Percentiles rank a stretch among this genome's conserved stretches.
phyloP scores from a whole-genome alignment of 2,329 filamentous ascomycete genomes.

The Cercospora berteroae region DNA sequence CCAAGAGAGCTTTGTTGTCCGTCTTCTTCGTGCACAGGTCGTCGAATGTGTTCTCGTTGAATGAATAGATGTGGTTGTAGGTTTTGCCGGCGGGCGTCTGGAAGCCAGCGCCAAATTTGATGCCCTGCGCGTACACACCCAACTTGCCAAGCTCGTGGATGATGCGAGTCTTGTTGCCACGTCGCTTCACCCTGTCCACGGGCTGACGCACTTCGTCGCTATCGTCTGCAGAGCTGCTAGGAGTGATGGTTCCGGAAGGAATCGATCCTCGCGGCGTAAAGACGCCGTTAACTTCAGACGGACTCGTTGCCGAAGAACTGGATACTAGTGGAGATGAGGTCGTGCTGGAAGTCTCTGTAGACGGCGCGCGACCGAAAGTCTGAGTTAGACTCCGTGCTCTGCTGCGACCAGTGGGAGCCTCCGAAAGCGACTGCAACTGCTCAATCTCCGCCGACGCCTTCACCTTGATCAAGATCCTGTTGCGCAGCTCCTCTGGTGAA shows the following conservation, averaged over 20 bases:
- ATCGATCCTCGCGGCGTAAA: conserved; percentile 54
- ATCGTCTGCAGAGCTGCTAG: conserved; percentile 69
- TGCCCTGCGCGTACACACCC: conserved; percentile 71
- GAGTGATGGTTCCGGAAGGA: conserved; percentile 56
- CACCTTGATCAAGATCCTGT: conserved; percentile 88
- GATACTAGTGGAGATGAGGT: conserved; percentile 50
- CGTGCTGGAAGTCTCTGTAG: conserved; percentile 57
- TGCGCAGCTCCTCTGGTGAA: conserved; percentile 78
- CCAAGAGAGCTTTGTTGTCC: conserved; percentile 73
- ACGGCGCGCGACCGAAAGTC: conserved; percentile 64
- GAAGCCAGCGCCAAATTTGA: conserved; percentile 77
- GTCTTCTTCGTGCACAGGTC: conserved; percentile 72
- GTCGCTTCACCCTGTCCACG: conserved; percentile 59
- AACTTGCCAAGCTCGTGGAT: conserved; percentile 77
- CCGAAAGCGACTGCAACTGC: conserved; percentile 42
- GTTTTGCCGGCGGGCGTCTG: conserved; percentile 73
- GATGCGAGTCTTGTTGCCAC: conserved; percentile 77
- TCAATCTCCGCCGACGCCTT: conserved; percentile 66
- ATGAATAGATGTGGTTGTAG: conserved; percentile 93
- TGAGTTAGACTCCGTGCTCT: conserved; percentile 71
- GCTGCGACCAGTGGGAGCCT: conserved; percentile 38
- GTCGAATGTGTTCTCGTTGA: conserved; percentile 85
- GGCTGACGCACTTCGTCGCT: conserved; percentile 64
- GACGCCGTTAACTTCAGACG: conserved; percentile 47
- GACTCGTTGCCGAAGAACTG: conserved; percentile 51